A percentile compares a stretch with the other conserved stretches of the same genome.
Evolutionary conservation across 345 rosid genomes (phyloP).

Genomic region (Geranium rotundifolium): DNA sequence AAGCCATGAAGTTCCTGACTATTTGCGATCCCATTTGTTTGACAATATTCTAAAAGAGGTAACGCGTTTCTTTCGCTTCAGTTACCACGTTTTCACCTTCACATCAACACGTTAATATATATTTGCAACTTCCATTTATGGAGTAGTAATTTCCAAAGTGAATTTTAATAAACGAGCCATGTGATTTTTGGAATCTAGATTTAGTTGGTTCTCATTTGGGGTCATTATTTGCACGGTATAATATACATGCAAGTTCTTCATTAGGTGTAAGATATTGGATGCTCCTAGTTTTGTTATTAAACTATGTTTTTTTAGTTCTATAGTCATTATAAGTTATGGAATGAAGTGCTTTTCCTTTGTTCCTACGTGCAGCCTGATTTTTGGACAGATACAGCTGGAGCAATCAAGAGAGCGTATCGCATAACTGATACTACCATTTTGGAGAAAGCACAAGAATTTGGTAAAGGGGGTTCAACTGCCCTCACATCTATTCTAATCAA

Average conservation of each 20-base stretch:
- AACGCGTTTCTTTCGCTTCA: neutral
- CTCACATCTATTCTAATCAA: slow-evolving; percentile 79
- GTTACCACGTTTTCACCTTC: neutral
- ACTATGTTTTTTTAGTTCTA: no score
- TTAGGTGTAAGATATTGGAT: no score
- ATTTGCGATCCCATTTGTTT: slow-evolving; percentile 59
- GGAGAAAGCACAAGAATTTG: slow-evolving; percentile 58
- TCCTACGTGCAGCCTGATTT: slow-evolving; percentile 44
- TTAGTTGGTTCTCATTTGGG: neutral
- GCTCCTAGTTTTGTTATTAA: no score
- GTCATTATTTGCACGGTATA: no score
- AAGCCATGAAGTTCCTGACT: slow-evolving; percentile 72
- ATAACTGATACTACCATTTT: slow-evolving; percentile 54
- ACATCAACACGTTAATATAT: neutral
- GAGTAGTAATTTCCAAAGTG: neutral
- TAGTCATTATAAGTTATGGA: neutral
- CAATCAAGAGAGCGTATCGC: slow-evolving; percentile 59
- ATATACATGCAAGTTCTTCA: no score
- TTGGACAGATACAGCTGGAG: slow-evolving; percentile 64
- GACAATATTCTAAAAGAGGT: slow-evolving; percentile 81
- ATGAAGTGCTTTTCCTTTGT: neutral
- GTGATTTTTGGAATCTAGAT: neutral
- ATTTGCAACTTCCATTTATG: neutral
- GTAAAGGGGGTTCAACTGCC: slow-evolving; percentile 93
- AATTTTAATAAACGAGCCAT: neutral